These are phyloP conservation scores for Coffea humblotiana DNA, from an alignment of 305 asterid species.

Conservation along the genomic window DNA sequence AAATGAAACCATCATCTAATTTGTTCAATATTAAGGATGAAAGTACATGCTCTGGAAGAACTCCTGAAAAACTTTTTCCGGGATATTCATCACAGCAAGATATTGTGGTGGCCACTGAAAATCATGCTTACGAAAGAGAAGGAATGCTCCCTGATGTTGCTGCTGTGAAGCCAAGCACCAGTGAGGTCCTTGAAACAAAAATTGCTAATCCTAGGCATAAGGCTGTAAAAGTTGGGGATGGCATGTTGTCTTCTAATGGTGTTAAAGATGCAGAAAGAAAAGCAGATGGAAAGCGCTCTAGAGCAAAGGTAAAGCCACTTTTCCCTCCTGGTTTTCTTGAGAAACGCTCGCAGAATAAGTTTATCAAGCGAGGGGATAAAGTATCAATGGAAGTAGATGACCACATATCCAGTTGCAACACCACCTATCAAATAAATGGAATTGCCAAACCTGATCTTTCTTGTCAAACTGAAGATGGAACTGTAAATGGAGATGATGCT, in stretches of 20 bases:
- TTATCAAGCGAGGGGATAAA: constrained; percentile 22
- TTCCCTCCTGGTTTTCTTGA: constrained; percentile 70
- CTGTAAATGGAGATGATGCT: constrained; percentile 19
- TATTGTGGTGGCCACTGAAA: constrained; percentile 23
- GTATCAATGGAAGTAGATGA: constrained; percentile 19
- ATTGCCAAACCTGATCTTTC: constrained; percentile 12
- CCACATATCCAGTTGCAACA: constrained; percentile 15
- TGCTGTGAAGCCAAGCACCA: constrained; percentile 24
- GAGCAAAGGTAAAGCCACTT: constrained; percentile 53
- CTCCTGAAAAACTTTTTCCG: constrained; percentile 12
- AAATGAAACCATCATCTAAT: constrained; percentile 18
- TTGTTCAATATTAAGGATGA: constrained; percentile 37
- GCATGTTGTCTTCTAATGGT: constrained; percentile 25
- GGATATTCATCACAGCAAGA: constrained; percentile 17
- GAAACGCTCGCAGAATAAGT: constrained; percentile 35
- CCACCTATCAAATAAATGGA: constrained; percentile 21
- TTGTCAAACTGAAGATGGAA: constrained; percentile 33
- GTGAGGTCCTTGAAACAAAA: constrained; percentile 24
- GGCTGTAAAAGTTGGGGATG: constrained; percentile 25
- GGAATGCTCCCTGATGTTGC: constrained; percentile 28
- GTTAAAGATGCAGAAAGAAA: constrained; percentile 31
- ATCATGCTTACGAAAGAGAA: constrained; percentile 27
- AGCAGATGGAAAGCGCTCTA: constrained; percentile 25
- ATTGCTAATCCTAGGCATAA: constrained; percentile 22
- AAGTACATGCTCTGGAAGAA: constrained; percentile 20